Percentiles rank a stretch among this genome's conserved stretches.
phyloP scores from a whole-genome alignment of 345 rosid genomes.

The Dipteronia dyeriana region DNA sequence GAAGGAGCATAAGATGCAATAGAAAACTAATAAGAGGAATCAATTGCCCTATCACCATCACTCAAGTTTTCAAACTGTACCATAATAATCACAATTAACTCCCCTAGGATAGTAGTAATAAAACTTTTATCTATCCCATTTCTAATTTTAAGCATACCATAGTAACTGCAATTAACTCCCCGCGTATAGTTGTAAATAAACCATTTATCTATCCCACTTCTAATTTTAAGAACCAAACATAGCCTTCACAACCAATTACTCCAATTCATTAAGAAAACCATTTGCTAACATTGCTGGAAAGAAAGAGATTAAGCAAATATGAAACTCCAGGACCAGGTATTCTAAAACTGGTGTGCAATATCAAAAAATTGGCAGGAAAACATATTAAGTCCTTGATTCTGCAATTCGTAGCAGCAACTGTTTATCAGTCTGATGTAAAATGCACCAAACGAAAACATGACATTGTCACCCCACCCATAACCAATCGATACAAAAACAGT shows the following conservation, averaged over 20 bases:
- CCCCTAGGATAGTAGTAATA: background rate
- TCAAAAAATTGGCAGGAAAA: background rate
- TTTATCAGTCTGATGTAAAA: background rate
- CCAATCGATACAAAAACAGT: background rate
- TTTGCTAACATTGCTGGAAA: background rate
- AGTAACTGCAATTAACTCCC: background rate
- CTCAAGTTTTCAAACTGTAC: background rate
- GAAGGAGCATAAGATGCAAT: too few species aligned
- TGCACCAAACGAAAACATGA: background rate
- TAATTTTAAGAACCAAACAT: background rate
- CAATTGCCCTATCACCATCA: background rate
- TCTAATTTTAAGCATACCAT: background rate
- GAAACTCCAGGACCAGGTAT: too few species aligned
- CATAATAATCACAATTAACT: conserved; percentile 2
- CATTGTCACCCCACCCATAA: background rate
- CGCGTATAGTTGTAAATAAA: background rate
- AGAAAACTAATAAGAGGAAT: background rate
- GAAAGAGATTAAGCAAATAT: background rate
- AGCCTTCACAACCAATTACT: background rate
- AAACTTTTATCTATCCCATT: background rate
- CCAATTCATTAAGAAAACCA: background rate
- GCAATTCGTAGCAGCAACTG: background rate
- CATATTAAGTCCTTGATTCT: background rate
- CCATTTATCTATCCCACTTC: background rate
- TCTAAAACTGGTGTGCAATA: background rate